Percentiles rank a stretch among this genome's conserved stretches.
Evolutionary conservation across 352 stramenopile genomes (phyloP).

Genomic region (Globisporangium paddicum): DNA sequence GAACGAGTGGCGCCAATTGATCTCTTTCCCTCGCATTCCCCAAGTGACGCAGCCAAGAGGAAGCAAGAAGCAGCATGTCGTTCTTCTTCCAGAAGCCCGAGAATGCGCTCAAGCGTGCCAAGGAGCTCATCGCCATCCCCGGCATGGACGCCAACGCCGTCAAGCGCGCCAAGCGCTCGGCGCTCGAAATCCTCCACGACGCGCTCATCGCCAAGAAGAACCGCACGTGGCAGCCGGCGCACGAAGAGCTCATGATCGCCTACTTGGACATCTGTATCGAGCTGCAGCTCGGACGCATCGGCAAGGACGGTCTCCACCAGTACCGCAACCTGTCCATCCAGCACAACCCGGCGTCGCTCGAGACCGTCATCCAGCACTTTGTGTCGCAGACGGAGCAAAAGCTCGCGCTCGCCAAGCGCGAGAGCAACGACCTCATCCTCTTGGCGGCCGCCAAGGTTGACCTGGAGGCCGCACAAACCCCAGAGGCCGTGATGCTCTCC

Average conservation of each 20-base stretch:
- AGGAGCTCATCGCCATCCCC: conserved; percentile 79
- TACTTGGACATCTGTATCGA: conserved; percentile 97
- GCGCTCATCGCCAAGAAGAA: conserved; percentile 94
- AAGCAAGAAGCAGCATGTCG: conserved; percentile 38
- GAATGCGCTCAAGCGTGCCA: conserved; percentile 89
- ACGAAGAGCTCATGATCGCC: conserved; percentile 96
- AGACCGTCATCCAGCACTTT: conserved; percentile 93
- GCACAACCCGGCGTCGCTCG: conserved; percentile 93
- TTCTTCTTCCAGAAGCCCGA: conserved; percentile 90
- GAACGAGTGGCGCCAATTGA: neutral
- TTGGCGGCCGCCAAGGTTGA: conserved; percentile 81
- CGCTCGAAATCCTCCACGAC: conserved; percentile 90
- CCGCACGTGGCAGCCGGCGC: conserved; percentile 95
- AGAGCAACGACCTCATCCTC: conserved; percentile 86
- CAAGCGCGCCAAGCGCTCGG: conserved; percentile 77
- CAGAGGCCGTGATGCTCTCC: conserved; percentile 95
- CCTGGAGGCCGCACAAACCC: conserved; percentile 91
- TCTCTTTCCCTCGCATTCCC: neutral
- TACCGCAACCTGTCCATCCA: conserved; percentile 95
- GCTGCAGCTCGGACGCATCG: conserved; percentile 89
- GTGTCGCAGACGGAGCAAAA: conserved; percentile 87
- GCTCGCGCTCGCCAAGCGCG: conserved; percentile 78
- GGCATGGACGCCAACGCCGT: conserved; percentile 64
- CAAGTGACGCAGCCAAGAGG: neutral
- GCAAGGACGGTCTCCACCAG: conserved; percentile 98